A percentile compares a stretch with the other conserved stretches of the same genome.
Evolutionary conservation across 2,329 filamentous ascomycete genomes (phyloP).

Genomic region (Bisporella sp.): DNA sequence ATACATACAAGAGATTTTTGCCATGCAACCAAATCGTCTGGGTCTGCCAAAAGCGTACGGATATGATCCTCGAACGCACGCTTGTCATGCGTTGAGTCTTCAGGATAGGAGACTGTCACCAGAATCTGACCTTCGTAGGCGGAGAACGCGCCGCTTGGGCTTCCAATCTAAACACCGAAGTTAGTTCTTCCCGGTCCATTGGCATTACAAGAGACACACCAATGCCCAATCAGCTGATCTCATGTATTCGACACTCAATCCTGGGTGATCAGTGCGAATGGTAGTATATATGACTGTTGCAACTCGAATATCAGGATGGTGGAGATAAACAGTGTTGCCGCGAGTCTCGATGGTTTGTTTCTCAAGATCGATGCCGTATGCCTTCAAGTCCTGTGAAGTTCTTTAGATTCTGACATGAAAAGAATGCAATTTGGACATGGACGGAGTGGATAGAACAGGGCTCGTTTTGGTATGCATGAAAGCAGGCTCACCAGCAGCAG

Average conservation of each 20-base stretch:
- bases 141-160: slow-evolving; percentile 20
- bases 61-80: slow-evolving; percentile 33
- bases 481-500: too few relatives aligned
- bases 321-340: not conserved
- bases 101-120: slow-evolving; percentile 37
- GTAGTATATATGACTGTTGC: slow-evolving; percentile 18
- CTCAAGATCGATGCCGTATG: not conserved
- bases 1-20: slow-evolving; percentile 28
- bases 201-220: slow-evolving; percentile 1
- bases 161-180: not conserved
- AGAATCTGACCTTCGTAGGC: slow-evolving; percentile 50
- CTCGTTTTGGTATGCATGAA: too few relatives aligned
- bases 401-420: not conserved
- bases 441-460: not conserved
- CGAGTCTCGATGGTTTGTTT: not conserved
- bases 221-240: not conserved
- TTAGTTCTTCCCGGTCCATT: slow-evolving; percentile 14
- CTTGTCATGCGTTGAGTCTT: slow-evolving; percentile 12
- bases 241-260: not conserved
- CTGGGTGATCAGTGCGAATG: not conserved
- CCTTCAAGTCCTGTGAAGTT: not conserved
- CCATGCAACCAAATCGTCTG: slow-evolving; percentile 48
- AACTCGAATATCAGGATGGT: slow-evolving; percentile 14
- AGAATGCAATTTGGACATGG: not conserved
- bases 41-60: slow-evolving; percentile 34